phyloP scores from a whole-genome alignment of 2,329 filamentous ascomycete genomes.

The Alternaria alternata region DNA sequence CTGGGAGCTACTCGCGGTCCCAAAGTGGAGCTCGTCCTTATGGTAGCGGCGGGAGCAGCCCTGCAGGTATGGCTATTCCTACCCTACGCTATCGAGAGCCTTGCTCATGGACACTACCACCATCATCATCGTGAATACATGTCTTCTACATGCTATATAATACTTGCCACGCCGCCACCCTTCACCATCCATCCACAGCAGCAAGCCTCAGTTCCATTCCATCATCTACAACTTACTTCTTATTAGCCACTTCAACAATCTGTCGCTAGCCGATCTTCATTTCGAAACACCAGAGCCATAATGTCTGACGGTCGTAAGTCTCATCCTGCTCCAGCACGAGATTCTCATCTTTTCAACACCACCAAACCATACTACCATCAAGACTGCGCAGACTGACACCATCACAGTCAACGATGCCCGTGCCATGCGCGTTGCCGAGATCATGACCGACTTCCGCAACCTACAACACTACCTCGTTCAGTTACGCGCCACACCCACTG shows the following conservation, averaged over 20 bases:
- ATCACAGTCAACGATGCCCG: slow-evolving; percentile 68
- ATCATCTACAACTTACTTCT: slow-evolving; percentile 9
- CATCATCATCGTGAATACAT: slow-evolving; percentile 30
- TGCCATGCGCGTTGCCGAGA: slow-evolving; percentile 68
- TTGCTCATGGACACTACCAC: slow-evolving; percentile 32
- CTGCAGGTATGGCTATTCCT: slow-evolving; percentile 33
- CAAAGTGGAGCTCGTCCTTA: slow-evolving; percentile 49
- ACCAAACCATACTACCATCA: not conserved
- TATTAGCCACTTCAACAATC: slow-evolving; percentile 13
- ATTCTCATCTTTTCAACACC: not conserved
- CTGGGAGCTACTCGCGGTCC: slow-evolving; percentile 47
- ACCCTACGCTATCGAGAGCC: slow-evolving; percentile 31
- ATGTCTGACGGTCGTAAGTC: slow-evolving; percentile 67
- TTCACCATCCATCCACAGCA: slow-evolving; percentile 25
- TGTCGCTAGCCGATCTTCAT: slow-evolving; percentile 24
- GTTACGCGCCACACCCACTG: slow-evolving; percentile 59
- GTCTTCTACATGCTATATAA: slow-evolving; percentile 46
- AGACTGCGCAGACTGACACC: slow-evolving; percentile 18
- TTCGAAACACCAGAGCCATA: slow-evolving; percentile 20
- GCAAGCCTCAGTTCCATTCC: slow-evolving; percentile 28
- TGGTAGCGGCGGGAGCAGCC: slow-evolving; percentile 49
- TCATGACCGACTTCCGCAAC: slow-evolving; percentile 71
- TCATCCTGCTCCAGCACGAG: slow-evolving; percentile 17
- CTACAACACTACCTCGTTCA: slow-evolving; percentile 66
- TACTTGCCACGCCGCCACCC: slow-evolving; percentile 43